Evolutionary conservation across 306 rosid genomes (phyloP).

Genomic region (Pterocarpus santalinus): DNA sequence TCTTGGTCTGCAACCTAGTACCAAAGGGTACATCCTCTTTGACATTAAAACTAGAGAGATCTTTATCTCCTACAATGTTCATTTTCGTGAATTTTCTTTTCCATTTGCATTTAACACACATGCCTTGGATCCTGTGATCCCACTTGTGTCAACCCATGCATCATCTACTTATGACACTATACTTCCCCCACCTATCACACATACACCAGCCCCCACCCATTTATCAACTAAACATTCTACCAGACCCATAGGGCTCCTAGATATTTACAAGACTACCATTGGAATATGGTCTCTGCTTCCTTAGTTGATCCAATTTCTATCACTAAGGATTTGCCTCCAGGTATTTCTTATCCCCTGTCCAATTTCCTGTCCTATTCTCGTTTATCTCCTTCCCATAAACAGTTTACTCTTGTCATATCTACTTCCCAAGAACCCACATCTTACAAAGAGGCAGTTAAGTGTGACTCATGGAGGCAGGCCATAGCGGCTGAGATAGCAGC

Average conservation of each 20-base stretch:
- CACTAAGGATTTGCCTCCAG: not conserved
- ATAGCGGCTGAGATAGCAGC: not conserved
- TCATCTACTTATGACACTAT: too few relatives aligned
- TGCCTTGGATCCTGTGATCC: too few relatives aligned
- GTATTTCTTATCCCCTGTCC: not conserved
- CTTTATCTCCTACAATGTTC: not conserved
- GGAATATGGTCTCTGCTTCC: too few relatives aligned
- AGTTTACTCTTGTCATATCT: not conserved
- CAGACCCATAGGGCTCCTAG: too few relatives aligned
- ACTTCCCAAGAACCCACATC: fast-evolving
- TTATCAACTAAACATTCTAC: too few relatives aligned
- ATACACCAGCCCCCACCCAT: too few relatives aligned
- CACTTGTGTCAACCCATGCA: too few relatives aligned
- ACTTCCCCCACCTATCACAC: too few relatives aligned
- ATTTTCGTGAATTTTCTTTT: not conserved
- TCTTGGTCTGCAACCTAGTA: not conserved
- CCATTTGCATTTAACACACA: too few relatives aligned
- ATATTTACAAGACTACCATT: too few relatives aligned
- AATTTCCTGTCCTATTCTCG: not conserved
- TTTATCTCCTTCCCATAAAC: not conserved
- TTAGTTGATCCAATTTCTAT: too few relatives aligned
- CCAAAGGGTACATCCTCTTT: not conserved
- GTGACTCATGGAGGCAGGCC: not conserved
- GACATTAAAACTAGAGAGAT: not conserved
- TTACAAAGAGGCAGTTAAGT: not conserved